Base-by-base conservation (phyloP, 2,329 filamentous ascomycete species). In the Hypoxylon rubiginosum region DNA sequence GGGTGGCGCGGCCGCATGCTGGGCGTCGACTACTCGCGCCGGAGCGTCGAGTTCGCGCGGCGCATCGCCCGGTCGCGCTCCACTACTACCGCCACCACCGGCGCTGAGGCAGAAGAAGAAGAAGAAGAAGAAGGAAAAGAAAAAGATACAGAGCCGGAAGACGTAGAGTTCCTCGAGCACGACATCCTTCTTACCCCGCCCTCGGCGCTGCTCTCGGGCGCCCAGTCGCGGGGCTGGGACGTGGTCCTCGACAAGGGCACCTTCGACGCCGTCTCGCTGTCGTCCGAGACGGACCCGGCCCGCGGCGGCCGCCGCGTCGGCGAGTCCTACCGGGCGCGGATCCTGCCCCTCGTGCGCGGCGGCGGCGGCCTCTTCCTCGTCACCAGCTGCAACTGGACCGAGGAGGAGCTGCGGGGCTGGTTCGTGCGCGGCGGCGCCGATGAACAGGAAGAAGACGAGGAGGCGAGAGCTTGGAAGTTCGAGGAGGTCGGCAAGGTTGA, bases 361-460 rank as follows among this genome's bases (percentile, higher is more conserved):
- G 81, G 80, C 0, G 91, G 90, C 1, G 93, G 93, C 0, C 83
- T 93, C 24, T 87, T 98, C 72, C 80, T 97, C 64, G 88, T 99
- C 58, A 98, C 96, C 58, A 97, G 94, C 79, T 99, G 96, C 79
- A 99, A 99, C 81, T 99, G 96, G 96, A 98, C 95, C 1, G 94
- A 96, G 82, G 87, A 89, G 43, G 96, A 99, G 82, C 80, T 99
- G 73, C 83, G 86, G 65, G 81, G 80, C 15, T 98, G 95, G 94
- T 96, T 98, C 76, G 88, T 86, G 54, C 82, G 79, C 2, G 79
- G 70, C 26, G 45, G 32, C 26, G 45, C 41, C 24, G 64, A 17
- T 8, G n/a, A n/a, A n/a, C n/a, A n/a, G n/a, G 55, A 54, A 1
- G 62, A 59, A 2, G 51, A 69, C 41, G 71, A 62, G 1, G 72